Evolutionary conservation across 306 rosid genomes (phyloP), one percentile per base, ranked within the genome.

Genomic region (Nissolia schottii): DNA sequence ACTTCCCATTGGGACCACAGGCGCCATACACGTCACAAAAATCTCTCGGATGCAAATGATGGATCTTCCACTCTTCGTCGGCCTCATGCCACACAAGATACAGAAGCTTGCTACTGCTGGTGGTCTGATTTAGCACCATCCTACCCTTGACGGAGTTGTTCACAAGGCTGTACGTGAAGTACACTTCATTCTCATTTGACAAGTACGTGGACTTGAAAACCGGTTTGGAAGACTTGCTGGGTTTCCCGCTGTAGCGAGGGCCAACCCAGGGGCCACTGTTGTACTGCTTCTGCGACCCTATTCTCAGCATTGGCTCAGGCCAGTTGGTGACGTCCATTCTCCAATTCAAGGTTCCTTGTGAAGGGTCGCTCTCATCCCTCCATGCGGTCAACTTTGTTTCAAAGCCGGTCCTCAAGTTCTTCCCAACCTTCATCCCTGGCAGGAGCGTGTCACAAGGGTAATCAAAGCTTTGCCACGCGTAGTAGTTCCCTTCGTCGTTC

Each of bases 401-500:
- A 20, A 73, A 22, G 2, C 70, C 80, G 1, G 12, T 71, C 40
- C 27, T 71, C 0, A 60, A 34, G 67, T 80, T 77, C 55, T 68
- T 63, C 15, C 83, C 83, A 16, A 67, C 0, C 80, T 71, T 81
- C 81, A 81, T 81, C 11, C 79, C 79, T 1, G 81, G 81, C 20
- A 70, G 14, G 6, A 56, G 2, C 0, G 74, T 76, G 29, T 76
- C 84, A 46, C 31, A 18, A 25, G 79, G 74, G 54, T 59, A 20
- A 16, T 84, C 71, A 9, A 77, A 80, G 73, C 85, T 80, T 54
- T 80, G 74, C 88, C 88, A 84, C 11, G 70, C n/a, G n/a, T n/a
- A 24, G 68, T 10, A 76, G 3, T 61, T 61, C 3, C 55, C 51
- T 45, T 45, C 10, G 45, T 70, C 43, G 28, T 16, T 38, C 1